Evolutionary conservation across 2,329 filamentous ascomycete species (phyloP).

Genomic region (Curvularia verruculosa): DNA sequence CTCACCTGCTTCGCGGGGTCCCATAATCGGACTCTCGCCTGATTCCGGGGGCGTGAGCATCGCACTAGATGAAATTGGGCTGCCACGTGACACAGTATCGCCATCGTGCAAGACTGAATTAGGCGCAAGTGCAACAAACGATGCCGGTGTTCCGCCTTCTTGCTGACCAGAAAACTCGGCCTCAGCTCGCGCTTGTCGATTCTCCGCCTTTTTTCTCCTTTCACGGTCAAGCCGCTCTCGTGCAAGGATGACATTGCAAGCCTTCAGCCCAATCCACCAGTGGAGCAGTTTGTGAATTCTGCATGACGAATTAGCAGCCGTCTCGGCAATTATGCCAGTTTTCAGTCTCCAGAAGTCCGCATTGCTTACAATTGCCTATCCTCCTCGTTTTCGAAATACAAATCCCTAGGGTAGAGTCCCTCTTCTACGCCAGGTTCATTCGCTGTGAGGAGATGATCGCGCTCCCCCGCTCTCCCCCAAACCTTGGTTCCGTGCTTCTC

Average conservation of each 20-base stretch:
- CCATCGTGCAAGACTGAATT: slow-evolving; percentile 33
- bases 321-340: background rate
- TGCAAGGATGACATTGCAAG: slow-evolving; percentile 46
- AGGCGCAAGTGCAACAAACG: slow-evolving; percentile 40
- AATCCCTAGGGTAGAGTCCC: slow-evolving; percentile 39
- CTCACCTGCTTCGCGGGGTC: slow-evolving; percentile 23
- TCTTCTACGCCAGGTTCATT: slow-evolving; percentile 43
- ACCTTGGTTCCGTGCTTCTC: slow-evolving; percentile 42
- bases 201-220: slow-evolving; percentile 44
- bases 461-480: slow-evolving; percentile 39
- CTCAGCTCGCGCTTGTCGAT: slow-evolving; percentile 37
- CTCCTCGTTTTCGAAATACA: slow-evolving; percentile 42
- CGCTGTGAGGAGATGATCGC: slow-evolving; percentile 43
- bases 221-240: slow-evolving; percentile 45
- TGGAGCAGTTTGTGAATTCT: slow-evolving; percentile 46
- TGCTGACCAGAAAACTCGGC: slow-evolving; percentile 31
- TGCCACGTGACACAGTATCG: slow-evolving; percentile 36
- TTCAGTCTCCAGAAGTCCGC: background rate
- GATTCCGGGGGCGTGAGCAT: slow-evolving; percentile 41
- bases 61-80: slow-evolving; percentile 34
- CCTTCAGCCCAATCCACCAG: slow-evolving; percentile 48
- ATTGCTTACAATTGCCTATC: slow-evolving; percentile 38
- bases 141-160: slow-evolving; percentile 31
- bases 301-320: slow-evolving; percentile 15
- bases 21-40: slow-evolving; percentile 35